These are phyloP conservation scores for Davidsoniella australis DNA, from an alignment of 2,329 filamentous ascomycete species.

Conservation along the genomic window DNA sequence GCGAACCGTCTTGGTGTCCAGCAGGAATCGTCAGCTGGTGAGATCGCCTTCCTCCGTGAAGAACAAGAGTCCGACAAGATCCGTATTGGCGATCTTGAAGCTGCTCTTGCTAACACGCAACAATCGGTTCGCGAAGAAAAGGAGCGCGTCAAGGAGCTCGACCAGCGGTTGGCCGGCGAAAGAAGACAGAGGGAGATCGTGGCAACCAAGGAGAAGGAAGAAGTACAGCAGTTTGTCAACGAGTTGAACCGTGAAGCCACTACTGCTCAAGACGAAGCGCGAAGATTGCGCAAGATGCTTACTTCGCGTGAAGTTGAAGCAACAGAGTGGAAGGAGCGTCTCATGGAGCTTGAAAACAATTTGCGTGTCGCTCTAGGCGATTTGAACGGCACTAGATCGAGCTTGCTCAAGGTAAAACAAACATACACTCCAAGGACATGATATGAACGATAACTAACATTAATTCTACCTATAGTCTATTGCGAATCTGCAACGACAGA, in stretches of 20 bases:
- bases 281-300: conserved; percentile 66
- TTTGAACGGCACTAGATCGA: conserved; percentile 69
- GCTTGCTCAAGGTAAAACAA: conserved; percentile 53
- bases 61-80: conserved; percentile 98
- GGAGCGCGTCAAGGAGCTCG: conserved; percentile 55
- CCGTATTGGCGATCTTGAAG: conserved; percentile 85
- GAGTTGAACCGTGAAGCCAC: conserved; percentile 77
- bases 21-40: conserved; percentile 77
- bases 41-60: conserved; percentile 87
- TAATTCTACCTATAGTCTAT: conserved; percentile 41
- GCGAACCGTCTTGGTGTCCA: conserved; percentile 76
- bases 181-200: conserved; percentile 74
- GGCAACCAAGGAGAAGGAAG: conserved; percentile 78
- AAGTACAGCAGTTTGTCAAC: conserved; percentile 83
- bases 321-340: conserved; percentile 74
- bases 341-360: conserved; percentile 79
- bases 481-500: conserved; percentile 69
- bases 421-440: background rate
- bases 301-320: conserved; percentile 76
- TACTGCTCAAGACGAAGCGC: conserved; percentile 68
- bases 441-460: background rate
- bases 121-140: conserved; percentile 69
- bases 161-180: conserved; percentile 62
- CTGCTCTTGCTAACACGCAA: conserved; percentile 62
- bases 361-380: conserved; percentile 77